These are phyloP conservation scores for Plasmodium yoelii DNA, from an alignment of 169 alveolate genomes.

Conservation along the genomic window DNA sequence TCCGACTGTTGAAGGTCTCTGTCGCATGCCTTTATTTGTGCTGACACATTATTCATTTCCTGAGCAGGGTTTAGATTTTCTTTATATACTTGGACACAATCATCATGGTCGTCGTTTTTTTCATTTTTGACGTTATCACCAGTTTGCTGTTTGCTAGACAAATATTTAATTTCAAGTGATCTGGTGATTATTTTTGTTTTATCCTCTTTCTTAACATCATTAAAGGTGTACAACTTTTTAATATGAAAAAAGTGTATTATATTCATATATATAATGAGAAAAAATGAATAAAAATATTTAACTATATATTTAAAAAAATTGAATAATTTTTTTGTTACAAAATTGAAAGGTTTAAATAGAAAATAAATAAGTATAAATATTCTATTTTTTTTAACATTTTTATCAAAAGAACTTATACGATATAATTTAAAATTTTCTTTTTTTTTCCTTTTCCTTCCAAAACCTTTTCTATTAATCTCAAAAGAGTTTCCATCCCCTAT, in stretches of 20 bases:
- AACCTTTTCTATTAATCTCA: background rate
- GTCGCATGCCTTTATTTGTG: too few species aligned
- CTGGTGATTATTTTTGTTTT: conserved; percentile 25
- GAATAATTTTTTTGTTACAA: conserved; percentile 5
- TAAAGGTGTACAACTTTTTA: conserved; percentile 38
- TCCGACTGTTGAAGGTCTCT: too few species aligned
- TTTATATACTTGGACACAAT: background rate
- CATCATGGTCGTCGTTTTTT: background rate
- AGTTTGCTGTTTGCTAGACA: background rate
- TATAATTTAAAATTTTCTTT: conserved; percentile 5
- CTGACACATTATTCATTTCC: too few species aligned
- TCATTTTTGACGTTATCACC: background rate
- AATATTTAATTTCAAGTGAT: conserved; percentile 28
- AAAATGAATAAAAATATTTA: background rate
- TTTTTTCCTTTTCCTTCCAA: conserved; percentile 2
- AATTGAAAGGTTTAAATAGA: conserved; percentile 5
- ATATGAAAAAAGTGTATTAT: conserved; percentile 40
- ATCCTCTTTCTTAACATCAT: conserved; percentile 10
- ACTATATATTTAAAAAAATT: background rate
- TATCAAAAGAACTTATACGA: conserved; percentile 11
- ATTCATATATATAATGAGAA: conserved; percentile 9
- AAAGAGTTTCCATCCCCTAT: background rate
- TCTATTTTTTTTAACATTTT: conserved; percentile 5
- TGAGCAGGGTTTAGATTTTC: too few species aligned
- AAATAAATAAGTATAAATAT: background rate